phyloP scores from a whole-genome alignment of 169 alveolate species.

The Condylostoma magnum region DNA sequence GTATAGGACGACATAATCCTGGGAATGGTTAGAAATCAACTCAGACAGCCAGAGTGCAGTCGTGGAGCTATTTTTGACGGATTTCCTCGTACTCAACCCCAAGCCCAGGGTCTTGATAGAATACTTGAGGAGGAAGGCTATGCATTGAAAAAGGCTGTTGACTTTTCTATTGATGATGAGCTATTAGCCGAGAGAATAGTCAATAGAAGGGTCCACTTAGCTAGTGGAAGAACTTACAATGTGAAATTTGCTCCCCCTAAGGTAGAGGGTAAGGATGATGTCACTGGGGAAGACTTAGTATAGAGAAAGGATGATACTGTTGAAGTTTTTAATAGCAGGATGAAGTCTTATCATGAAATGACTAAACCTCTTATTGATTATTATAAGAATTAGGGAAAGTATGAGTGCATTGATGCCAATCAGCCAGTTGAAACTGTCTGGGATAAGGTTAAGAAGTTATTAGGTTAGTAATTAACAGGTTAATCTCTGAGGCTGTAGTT shows the following conservation, averaged over 20 bases:
- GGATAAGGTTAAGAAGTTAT: conserved; percentile 60
- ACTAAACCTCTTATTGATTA: conserved; percentile 78
- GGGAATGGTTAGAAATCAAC: conserved; percentile 81
- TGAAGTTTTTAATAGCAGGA: conserved; percentile 71
- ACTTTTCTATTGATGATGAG: conserved; percentile 87
- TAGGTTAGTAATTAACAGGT: too few relatives aligned
- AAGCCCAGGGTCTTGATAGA: conserved; percentile 86
- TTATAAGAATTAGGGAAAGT: conserved; percentile 63
- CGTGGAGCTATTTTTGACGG: conserved; percentile 94
- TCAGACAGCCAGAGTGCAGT: conserved; percentile 84
- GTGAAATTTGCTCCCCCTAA: conserved; percentile 91
- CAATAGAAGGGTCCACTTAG: conserved; percentile 91
- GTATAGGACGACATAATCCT: conserved; percentile 91
- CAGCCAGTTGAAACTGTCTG: conserved; percentile 61
- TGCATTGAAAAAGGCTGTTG: conserved; percentile 70
- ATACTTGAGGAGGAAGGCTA: conserved; percentile 47
- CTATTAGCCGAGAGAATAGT: conserved; percentile 86
- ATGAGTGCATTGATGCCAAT: conserved; percentile 66
- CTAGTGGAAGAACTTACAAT: conserved; percentile 94
- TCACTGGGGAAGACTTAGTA: conserved; percentile 86
- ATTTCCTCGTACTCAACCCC: conserved; percentile 90
- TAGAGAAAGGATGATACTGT: conserved; percentile 83
- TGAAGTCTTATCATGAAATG: conserved; percentile 55
- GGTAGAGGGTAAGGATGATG: conserved; percentile 83
- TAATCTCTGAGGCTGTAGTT: too few relatives aligned